These are phyloP conservation scores for Neurospora tetrasperma DNA, from an alignment of 495 filamentous ascomycete genomes.

Conservation along the genomic window DNA sequence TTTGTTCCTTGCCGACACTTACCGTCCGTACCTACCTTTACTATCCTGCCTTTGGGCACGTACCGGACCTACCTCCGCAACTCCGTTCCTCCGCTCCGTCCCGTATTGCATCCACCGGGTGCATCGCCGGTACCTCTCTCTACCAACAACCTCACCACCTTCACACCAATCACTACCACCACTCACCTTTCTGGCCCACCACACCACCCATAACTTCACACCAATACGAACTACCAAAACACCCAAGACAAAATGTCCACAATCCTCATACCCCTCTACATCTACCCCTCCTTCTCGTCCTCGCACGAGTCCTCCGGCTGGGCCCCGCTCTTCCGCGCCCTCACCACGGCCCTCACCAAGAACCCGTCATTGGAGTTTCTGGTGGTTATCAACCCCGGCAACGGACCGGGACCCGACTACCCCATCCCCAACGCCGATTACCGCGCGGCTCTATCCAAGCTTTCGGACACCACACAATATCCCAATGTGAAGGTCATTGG, in stretches of 20 bases:
- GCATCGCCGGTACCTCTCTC: background rate
- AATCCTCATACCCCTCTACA: conserved; percentile 45
- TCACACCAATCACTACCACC: background rate
- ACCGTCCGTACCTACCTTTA: background rate
- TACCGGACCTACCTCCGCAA: background rate
- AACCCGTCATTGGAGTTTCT: conserved; percentile 40
- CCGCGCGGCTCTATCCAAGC: conserved; percentile 34
- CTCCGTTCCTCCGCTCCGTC: background rate
- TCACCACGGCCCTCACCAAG: conserved; percentile 12
- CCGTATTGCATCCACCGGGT: background rate
- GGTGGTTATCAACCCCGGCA: conserved; percentile 46
- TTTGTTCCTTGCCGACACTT: background rate
- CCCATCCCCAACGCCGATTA: conserved; percentile 42
- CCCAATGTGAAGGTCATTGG: conserved; percentile 44
- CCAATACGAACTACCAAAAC: background rate
- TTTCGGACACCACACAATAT: conserved; percentile 20
- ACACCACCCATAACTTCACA: background rate
- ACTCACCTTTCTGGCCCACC: background rate
- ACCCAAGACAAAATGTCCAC: background rate
- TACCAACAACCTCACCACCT: background rate
- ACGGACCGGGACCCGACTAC: conserved; percentile 37
- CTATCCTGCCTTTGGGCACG: too few species aligned
- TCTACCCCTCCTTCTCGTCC: conserved; percentile 36
- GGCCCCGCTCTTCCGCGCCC: conserved; percentile 34
- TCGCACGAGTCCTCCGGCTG: conserved; percentile 22